These are phyloP conservation scores for Zygoascus biomembranicola DNA, from an alignment of 805 yeast genomes.

Conservation along the genomic window DNA sequence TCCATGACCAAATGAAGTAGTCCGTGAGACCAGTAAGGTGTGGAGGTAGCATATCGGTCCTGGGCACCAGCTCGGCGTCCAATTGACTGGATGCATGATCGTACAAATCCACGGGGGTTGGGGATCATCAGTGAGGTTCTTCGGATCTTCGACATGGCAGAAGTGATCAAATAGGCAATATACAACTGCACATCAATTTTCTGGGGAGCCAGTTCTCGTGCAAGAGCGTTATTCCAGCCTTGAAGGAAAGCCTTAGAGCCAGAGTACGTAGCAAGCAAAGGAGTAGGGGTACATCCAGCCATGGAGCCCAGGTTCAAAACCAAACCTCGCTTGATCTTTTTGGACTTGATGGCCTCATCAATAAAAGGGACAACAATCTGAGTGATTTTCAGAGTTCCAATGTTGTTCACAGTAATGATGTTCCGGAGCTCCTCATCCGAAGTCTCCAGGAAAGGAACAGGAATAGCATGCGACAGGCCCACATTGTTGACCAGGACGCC, in stretches of 20 bases:
- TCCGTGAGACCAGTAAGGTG: constrained; percentile 95
- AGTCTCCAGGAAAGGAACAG: constrained; percentile 87
- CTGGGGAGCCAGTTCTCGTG: constrained; percentile 65
- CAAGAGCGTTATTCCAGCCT: constrained; percentile 82
- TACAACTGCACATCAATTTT: constrained; percentile 81
- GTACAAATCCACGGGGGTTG: constrained; percentile 70
- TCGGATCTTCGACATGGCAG: constrained; percentile 91
- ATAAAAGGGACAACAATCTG: constrained; percentile 71
- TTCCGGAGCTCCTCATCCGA: constrained; percentile 61
- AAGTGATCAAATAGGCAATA: constrained; percentile 82
- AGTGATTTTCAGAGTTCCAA: constrained; percentile 77
- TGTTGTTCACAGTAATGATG: constrained; percentile 78
- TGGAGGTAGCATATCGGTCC: constrained; percentile 73
- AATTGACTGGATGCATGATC: constrained; percentile 53
- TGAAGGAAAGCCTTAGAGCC: constrained; percentile 95
- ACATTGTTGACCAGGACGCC: constrained; percentile 84
- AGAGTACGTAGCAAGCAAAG: constrained; percentile 84
- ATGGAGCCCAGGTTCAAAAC: constrained; percentile 94
- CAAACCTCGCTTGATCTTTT: constrained; percentile 44
- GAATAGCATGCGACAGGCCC: constrained; percentile 90
- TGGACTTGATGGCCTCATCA: constrained; percentile 38
- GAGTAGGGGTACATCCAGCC: constrained; percentile 90
- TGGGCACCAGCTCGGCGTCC: constrained; percentile 92
- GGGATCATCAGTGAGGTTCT: constrained; percentile 72
- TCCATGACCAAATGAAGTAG: constrained; percentile 75